These are phyloP conservation scores for Ambrosia trifida DNA, from an alignment of 129 eudicot genomes.

Conservation along the genomic window DNA sequence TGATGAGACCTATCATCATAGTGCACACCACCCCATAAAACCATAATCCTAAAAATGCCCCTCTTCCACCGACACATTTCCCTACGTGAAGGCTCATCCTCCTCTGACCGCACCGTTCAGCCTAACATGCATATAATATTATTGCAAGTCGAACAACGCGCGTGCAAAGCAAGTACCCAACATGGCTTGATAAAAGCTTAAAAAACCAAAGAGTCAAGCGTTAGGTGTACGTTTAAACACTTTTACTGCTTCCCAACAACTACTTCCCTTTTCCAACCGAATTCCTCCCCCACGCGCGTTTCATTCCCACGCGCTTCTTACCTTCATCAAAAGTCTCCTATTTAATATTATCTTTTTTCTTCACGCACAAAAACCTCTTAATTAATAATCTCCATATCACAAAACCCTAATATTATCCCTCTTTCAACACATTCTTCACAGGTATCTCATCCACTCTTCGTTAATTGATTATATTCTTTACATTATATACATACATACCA, in stretches of 20 bases:
- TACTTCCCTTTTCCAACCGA: slow-evolving; percentile 36
- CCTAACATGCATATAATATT: neutral
- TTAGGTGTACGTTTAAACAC: slow-evolving; percentile 34
- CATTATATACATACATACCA: slow-evolving; percentile 12
- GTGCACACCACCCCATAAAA: too few species aligned
- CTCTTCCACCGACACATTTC: too few species aligned
- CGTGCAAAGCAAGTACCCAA: neutral
- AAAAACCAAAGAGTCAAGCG: slow-evolving; percentile 15
- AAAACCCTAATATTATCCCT: slow-evolving; percentile 47
- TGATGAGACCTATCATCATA: too few species aligned
- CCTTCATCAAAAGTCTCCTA: slow-evolving; percentile 23
- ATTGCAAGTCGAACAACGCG: neutral
- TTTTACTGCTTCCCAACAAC: slow-evolving; percentile 36
- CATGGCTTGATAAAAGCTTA: too few species aligned
- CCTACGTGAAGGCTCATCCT: too few species aligned
- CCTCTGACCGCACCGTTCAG: too few species aligned
- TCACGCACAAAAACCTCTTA: too few species aligned
- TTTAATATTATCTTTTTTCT: too few species aligned
- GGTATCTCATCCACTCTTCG: slow-evolving; percentile 25
- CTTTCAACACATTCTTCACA: slow-evolving; percentile 33
- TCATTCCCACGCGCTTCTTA: neutral
- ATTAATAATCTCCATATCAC: too few species aligned
- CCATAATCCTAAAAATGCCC: too few species aligned
- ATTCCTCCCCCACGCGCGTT: slow-evolving; percentile 37
- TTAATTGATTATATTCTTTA: slow-evolving; percentile 12